Conservation (phyloP, 176 grass and related monocot genomes). For the Typha latifolia region DNA sequence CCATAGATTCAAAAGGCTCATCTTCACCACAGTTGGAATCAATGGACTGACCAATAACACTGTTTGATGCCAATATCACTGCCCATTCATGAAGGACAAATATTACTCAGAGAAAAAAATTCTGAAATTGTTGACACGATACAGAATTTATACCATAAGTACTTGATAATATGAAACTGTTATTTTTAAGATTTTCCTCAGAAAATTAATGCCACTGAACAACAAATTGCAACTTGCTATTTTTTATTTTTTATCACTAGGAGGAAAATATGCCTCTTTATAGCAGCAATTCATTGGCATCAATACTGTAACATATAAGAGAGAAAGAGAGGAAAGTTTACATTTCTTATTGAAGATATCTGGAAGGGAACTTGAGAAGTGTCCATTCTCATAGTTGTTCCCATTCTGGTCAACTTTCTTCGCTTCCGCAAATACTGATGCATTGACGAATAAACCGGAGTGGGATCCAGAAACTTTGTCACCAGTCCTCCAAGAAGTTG, state of each 20-base stretch:
- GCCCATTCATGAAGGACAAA: slow-evolving; percentile 5
- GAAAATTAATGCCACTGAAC: not conserved
- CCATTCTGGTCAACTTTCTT: slow-evolving; percentile 37
- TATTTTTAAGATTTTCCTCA: not conserved
- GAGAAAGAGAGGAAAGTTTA: slow-evolving; percentile 25
- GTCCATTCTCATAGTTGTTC: slow-evolving; percentile 40
- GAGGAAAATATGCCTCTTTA: not conserved
- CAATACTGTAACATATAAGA: slow-evolving; percentile 5
- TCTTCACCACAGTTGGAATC: slow-evolving; percentile 49
- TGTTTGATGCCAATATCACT: slow-evolving; percentile 61
- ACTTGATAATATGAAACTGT: not conserved
- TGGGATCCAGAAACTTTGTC: slow-evolving; percentile 35
- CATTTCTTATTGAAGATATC: slow-evolving; percentile 72
- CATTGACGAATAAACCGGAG: slow-evolving; percentile 34
- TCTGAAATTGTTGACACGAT: too few species aligned
- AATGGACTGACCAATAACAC: slow-evolving; percentile 28
- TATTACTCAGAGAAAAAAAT: too few species aligned
- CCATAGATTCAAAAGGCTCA: slow-evolving; percentile 57
- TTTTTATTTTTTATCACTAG: not conserved
- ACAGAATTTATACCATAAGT: not conserved
- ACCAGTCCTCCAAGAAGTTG: slow-evolving; percentile 33
- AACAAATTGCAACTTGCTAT: not conserved
- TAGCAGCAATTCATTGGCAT: not conserved
- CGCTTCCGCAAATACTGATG: slow-evolving; percentile 31
- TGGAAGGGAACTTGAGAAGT: slow-evolving; percentile 69